Evolutionary conservation across 208 protist genomes (phyloP), one percentile per base, ranked within the genome.

Genomic region (Trypanosoma conorhini): DNA sequence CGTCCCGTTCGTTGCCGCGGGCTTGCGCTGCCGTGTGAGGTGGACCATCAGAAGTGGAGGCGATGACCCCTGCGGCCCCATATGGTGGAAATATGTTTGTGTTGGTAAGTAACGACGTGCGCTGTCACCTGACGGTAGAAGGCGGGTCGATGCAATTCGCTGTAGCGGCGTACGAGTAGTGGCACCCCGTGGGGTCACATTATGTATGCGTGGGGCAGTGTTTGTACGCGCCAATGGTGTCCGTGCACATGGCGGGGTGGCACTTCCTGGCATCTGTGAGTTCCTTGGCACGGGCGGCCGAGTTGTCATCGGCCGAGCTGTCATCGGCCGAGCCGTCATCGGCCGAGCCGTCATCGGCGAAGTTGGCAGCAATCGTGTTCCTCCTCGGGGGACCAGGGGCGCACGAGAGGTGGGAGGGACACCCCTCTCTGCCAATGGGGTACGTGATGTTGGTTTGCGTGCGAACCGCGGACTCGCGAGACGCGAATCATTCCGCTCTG

Each of bases 111-210:
- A 76, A 7, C 61, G 62, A 51, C 62, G 38, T 24, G 40, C 24
- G 0, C 30, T 24, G 3, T 69, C 70, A 12, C 60, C 54, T 38
- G 56, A 28, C 21, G 70, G 70, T 42, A 76, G 8, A 1, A 76
- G 22, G 22, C 62, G 70, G 64, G 54, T 76, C 19, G 70, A 76
- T 7, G 44, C 50, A 64, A 76, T 76, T 33, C 70, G 70, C 38
- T 76, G 50, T 12, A 76, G 15, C 17, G 62, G 70, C 28, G 63
- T 69, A 4, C 42, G 66, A 1, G 66, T 55, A 24, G 33, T 21
- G 48, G 38, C 12, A 40, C 22, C 15, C 46, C 57, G 24, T n/a
- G 67, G 50, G 1, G 59, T 61, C 13, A 31, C 30, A 44, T 33
- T 64, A 3, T 33, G 30, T 33, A 19, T 50, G 31, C 26, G 46